Evolutionary conservation across 2,329 filamentous ascomycete species (phyloP).

Genomic region (Epichloe amarillans): DNA sequence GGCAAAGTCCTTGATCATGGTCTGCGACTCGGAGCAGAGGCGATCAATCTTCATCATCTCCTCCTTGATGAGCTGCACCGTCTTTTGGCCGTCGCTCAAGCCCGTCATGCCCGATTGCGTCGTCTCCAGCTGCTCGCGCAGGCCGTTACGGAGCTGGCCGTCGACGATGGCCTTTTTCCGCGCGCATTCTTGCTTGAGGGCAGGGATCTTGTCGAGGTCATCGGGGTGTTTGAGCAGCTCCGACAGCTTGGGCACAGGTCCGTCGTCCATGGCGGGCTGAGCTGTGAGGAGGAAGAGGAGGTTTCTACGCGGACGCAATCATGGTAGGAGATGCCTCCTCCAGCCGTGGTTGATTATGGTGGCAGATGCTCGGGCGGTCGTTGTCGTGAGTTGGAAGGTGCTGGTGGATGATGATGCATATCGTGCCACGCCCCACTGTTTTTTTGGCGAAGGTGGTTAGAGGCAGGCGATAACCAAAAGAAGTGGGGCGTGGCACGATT

Average conservation of each 20-base stretch:
- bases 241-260: constrained; percentile 65
- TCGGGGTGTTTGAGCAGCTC: constrained; percentile 92
- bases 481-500: too few species aligned
- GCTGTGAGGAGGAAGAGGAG: constrained; percentile 4
- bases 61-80: constrained; percentile 85
- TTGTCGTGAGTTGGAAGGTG: too few species aligned
- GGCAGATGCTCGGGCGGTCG: neutral
- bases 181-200: constrained; percentile 80
- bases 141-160: constrained; percentile 72
- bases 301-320: constrained; percentile 8
- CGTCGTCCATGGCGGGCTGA: constrained; percentile 32
- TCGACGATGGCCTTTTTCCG: constrained; percentile 91
- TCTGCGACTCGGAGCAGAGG: constrained; percentile 91
- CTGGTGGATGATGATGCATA: too few species aligned
- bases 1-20: constrained; percentile 93
- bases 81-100: constrained; percentile 79
- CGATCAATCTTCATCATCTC: constrained; percentile 98
- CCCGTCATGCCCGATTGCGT: constrained; percentile 88
- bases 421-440: too few species aligned
- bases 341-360: neutral
- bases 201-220: constrained; percentile 89
- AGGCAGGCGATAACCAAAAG: too few species aligned
- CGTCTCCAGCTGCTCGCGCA: constrained; percentile 85
- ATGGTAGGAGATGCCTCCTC: constrained; percentile 6
- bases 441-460: too few species aligned